Conservation (phyloP, 768 basidiomycete genomes). For the Lactarius quietus region DNA sequence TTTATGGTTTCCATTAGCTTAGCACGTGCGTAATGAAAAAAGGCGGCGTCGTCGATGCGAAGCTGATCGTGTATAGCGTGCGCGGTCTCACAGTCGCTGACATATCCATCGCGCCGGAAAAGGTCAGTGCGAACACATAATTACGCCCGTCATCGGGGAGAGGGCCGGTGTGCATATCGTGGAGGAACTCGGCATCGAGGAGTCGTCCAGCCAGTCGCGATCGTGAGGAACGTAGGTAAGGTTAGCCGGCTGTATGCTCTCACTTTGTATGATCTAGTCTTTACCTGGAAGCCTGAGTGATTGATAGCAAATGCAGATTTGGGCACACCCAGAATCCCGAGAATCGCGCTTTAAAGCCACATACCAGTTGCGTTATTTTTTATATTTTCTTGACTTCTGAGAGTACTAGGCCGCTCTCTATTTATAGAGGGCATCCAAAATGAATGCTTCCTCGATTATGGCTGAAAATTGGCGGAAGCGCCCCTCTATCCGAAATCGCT, state of each 20-base stretch:
- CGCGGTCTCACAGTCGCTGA: constrained; percentile 54
- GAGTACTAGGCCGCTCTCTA: no score
- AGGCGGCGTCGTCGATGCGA: constrained; percentile 58
- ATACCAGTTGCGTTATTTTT: neutral
- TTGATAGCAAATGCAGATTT: neutral
- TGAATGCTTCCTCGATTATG: no score
- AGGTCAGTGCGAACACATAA: constrained; percentile 43
- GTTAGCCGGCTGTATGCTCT: neutral
- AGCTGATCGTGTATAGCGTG: constrained; percentile 59
- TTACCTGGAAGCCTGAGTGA: no score
- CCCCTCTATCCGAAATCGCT: no score
- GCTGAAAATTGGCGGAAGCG: no score
- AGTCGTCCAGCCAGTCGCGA: constrained; percentile 30
- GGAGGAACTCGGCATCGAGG: constrained; percentile 45
- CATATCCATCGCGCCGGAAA: constrained; percentile 39
- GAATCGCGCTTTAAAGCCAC: neutral
- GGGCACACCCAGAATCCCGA: neutral
- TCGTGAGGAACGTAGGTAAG: neutral
- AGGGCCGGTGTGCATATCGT: constrained; percentile 59
- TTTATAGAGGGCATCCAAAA: no score
- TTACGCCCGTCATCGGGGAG: constrained; percentile 49
- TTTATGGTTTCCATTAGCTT: constrained; percentile 36
- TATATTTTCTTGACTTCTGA: neutral
- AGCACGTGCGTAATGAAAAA: constrained; percentile 69
- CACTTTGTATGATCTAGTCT: neutral